phyloP scores from a whole-genome alignment of 169 alveolate species.

The Cryptosporidium ubiquitum region DNA sequence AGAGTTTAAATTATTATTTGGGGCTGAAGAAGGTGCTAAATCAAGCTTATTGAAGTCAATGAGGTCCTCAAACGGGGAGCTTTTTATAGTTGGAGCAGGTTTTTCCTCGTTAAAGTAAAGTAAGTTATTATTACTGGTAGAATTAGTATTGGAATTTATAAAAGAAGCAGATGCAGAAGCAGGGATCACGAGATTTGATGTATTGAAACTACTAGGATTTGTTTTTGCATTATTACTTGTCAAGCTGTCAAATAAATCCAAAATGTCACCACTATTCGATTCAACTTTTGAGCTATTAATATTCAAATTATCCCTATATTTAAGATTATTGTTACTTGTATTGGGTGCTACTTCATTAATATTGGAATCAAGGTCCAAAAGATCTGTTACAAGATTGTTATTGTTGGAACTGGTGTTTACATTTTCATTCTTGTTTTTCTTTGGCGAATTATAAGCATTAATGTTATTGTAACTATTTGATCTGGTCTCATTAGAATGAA shows the following conservation, averaged over 20 bases:
- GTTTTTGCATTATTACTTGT: not conserved
- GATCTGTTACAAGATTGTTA: constrained; percentile 29
- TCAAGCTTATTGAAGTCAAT: constrained; percentile 26
- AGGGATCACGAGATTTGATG: not conserved
- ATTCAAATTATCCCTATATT: not conserved
- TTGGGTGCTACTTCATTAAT: not conserved
- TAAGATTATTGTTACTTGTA: not conserved
- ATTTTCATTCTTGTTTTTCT: not conserved
- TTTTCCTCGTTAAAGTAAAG: not conserved
- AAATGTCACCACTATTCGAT: constrained; percentile 9
- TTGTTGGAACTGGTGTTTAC: not conserved
- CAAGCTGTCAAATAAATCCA: constrained; percentile 29
- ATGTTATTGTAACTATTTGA: constrained; percentile 18
- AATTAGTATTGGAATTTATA: not conserved
- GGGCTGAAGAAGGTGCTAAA: not conserved
- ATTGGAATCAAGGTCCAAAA: constrained; percentile 34
- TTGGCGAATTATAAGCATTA: not conserved
- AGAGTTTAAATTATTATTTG: not conserved
- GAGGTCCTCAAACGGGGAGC: constrained; percentile 51
- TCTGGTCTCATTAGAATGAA: constrained; percentile 30
- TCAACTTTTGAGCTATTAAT: not conserved
- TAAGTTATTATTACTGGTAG: not conserved
- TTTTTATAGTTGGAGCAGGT: not conserved
- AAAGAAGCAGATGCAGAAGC: not conserved
- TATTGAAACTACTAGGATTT: not conserved